Percentiles rank a stretch among this genome's conserved stretches.
phyloP scores from a whole-genome alignment of 768 basidiomycete genomes.

The Dioszegia aurantiaca region DNA sequence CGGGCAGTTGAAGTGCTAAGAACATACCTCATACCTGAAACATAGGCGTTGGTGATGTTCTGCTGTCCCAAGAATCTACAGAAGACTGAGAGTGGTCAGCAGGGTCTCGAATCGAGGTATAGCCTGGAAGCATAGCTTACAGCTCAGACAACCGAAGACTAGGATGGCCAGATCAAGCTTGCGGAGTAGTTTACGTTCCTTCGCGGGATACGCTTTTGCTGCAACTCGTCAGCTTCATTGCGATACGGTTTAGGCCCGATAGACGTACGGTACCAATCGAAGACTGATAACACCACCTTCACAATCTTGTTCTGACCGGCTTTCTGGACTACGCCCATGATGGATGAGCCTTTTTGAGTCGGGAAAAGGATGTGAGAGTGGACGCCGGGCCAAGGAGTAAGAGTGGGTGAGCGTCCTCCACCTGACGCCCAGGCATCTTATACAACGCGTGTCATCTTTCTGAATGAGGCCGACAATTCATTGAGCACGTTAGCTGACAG shows the following conservation, averaged over 20 bases:
- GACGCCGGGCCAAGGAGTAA: too few relatives aligned
- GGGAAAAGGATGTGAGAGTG: too few relatives aligned
- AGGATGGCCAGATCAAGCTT: slow-evolving; percentile 35
- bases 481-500: too few relatives aligned
- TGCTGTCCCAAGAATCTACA: slow-evolving; percentile 15
- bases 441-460: too few relatives aligned
- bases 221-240: background rate
- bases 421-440: too few relatives aligned
- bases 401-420: too few relatives aligned
- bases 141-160: slow-evolving; percentile 36
- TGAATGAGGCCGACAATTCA: too few relatives aligned
- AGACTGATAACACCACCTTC: slow-evolving; percentile 25
- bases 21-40: slow-evolving; percentile 10
- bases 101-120: too few relatives aligned
- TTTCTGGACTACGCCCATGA: background rate
- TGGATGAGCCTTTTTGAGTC: background rate
- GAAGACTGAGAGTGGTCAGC: slow-evolving; percentile 6
- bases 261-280: slow-evolving; percentile 38
- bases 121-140: slow-evolving; percentile 9
- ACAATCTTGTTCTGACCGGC: slow-evolving; percentile 1
- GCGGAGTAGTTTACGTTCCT: slow-evolving; percentile 28
- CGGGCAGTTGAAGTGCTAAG: background rate
- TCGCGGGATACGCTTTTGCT: slow-evolving; percentile 23
- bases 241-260: too few relatives aligned
- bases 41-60: slow-evolving; percentile 41